Conservation (phyloP, 495 filamentous ascomycete genomes). For the Trichoderma parareesei region DNA sequence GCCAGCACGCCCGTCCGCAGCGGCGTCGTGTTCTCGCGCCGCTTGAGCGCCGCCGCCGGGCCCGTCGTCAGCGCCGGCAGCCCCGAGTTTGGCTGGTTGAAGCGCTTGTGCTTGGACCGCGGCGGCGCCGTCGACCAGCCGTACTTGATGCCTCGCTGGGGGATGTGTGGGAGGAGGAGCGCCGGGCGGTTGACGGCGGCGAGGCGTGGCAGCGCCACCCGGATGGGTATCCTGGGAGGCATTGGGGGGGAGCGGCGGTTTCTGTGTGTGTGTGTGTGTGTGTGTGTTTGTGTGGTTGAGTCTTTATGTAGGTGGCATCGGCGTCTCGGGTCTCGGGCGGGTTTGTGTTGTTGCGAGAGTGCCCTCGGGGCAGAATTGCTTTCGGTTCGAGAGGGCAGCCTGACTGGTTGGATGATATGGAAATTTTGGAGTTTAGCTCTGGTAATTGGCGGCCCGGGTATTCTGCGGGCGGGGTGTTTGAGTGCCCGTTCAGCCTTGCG, state of each 20-base stretch:
- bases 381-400: conserved; percentile 11
- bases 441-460: neutral
- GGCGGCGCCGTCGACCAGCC: conserved; percentile 43
- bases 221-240: conserved; percentile 46
- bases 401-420: neutral
- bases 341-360: neutral
- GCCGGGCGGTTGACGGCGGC: conserved; percentile 22
- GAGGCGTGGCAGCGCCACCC: conserved; percentile 28
- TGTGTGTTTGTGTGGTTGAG: neutral
- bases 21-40: conserved; percentile 68
- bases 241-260: conserved; percentile 24
- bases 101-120: conserved; percentile 33
- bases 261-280: neutral
- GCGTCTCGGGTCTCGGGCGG: neutral
- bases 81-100: conserved; percentile 43
- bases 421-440: conserved; percentile 12
- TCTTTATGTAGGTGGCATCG: neutral
- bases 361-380: neutral
- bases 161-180: conserved; percentile 35
- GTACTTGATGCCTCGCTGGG: conserved; percentile 42
- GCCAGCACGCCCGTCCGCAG: conserved; percentile 74
- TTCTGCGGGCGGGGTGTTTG: conserved; percentile 9
- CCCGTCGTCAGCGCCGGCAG: conserved; percentile 58
- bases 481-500: neutral
- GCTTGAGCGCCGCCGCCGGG: conserved; percentile 68